These are phyloP conservation scores for Schwanniomyces occidentalis DNA, from an alignment of 805 yeast species.

Conservation along the genomic window DNA sequence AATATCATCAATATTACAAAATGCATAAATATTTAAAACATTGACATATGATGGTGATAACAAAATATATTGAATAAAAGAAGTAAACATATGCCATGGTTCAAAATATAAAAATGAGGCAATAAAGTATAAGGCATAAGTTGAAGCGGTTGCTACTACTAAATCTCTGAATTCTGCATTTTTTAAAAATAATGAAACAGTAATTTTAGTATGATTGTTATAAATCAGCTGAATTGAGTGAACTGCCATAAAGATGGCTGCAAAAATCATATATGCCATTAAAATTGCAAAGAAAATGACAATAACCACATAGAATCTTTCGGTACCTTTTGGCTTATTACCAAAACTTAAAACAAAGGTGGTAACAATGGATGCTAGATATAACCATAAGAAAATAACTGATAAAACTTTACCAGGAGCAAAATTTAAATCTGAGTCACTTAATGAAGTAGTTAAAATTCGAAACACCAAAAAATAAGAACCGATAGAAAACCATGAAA, in stretches of 20 bases:
- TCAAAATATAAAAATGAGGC: conserved; percentile 61
- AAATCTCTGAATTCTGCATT: conserved; percentile 47
- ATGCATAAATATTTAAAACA: conserved; percentile 64
- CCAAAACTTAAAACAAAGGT: conserved; percentile 66
- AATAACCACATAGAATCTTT: conserved; percentile 51
- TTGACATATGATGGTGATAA: conserved; percentile 54
- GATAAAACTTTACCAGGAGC: conserved; percentile 51
- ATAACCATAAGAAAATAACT: conserved; percentile 54
- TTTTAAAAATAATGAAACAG: conserved; percentile 46
- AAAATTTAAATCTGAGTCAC: conserved; percentile 36
- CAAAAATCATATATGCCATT: conserved; percentile 58
- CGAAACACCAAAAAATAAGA: conserved; percentile 64
- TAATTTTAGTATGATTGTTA: conserved; percentile 36
- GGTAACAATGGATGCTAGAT: conserved; percentile 54
- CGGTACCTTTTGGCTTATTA: conserved; percentile 63
- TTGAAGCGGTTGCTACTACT: conserved; percentile 59
- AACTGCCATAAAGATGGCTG: conserved; percentile 59
- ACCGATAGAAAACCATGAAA: conserved; percentile 66
- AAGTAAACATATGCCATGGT: conserved; percentile 66
- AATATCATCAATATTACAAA: conserved; percentile 70
- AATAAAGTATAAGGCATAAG: conserved; percentile 60
- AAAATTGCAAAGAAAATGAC: conserved; percentile 58
- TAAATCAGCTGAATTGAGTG: conserved; percentile 45
- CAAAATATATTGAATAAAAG: conserved; percentile 52
- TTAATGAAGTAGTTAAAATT: conserved; percentile 55